Percentiles rank a stretch among this genome's conserved stretches.
Evolutionary conservation across 2,329 filamentous ascomycete species (phyloP).

Genomic region (Leptographium lundbergii): DNA sequence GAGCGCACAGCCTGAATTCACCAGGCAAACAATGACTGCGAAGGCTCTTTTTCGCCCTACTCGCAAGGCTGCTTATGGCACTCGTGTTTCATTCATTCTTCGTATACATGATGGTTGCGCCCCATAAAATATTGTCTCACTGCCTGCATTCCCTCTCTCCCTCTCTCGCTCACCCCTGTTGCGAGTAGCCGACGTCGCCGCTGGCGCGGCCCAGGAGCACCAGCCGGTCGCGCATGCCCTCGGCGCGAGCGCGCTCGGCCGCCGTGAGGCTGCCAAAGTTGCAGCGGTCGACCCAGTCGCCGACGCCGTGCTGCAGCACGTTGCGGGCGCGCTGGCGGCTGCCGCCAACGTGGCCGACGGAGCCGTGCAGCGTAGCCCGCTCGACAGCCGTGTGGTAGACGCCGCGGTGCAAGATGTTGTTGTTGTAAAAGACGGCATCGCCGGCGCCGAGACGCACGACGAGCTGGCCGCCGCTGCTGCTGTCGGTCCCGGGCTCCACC

Average conservation of each 20-base stretch:
- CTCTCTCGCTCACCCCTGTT: conserved; percentile 30
- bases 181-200: conserved; percentile 51
- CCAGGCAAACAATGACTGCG: too few species aligned
- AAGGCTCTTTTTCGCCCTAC: too few species aligned
- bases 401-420: conserved; percentile 71
- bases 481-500: conserved; percentile 30
- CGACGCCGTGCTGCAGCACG: conserved; percentile 63
- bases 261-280: conserved; percentile 29
- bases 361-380: conserved; percentile 60
- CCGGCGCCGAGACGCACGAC: conserved; percentile 56
- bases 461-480: conserved; percentile 32
- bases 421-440: conserved; percentile 80
- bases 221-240: conserved; percentile 50
- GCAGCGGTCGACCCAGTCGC: conserved; percentile 48
- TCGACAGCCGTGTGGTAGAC: conserved; percentile 47
- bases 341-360: conserved; percentile 48
- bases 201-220: conserved; percentile 48
- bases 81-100: too few species aligned
- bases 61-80: neutral
- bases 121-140: neutral
- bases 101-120: too few species aligned
- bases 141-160: neutral
- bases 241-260: conserved; percentile 33
- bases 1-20: neutral
- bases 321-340: conserved; percentile 50